These are phyloP conservation scores for Xylariaceae sp. DNA, from an alignment of 2,329 filamentous ascomycete species.

Conservation along the genomic window DNA sequence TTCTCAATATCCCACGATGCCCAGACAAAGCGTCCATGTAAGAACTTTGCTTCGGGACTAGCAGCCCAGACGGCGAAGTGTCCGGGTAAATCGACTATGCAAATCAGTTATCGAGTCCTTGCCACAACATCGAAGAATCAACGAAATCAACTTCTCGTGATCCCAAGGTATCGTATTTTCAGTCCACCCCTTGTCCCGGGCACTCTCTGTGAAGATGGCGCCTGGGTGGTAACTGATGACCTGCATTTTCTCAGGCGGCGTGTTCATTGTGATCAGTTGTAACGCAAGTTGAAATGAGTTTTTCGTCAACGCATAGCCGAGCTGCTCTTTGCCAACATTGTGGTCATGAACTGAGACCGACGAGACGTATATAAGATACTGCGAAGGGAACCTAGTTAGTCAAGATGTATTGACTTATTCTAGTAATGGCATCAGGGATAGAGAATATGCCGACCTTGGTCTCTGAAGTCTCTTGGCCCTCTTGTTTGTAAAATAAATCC, in stretches of 20 bases:
- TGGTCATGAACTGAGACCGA: conserved; percentile 31
- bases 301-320: conserved; percentile 39
- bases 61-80: conserved; percentile 40
- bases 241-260: conserved; percentile 34
- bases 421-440: neutral
- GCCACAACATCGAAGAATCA: neutral
- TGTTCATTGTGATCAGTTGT: conserved; percentile 39
- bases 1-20: conserved; percentile 42
- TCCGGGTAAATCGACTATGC: conserved; percentile 30
- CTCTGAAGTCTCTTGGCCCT: conserved; percentile 13
- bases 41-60: conserved; percentile 36
- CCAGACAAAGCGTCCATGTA: conserved; percentile 39
- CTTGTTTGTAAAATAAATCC: conserved; percentile 36
- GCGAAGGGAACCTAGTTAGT: neutral
- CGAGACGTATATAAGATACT: conserved; percentile 35
- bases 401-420: neutral
- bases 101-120: neutral
- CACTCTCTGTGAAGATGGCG: conserved; percentile 33
- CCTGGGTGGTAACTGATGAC: conserved; percentile 42
- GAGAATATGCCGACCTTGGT: conserved; percentile 13
- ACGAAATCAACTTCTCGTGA: conserved; percentile 24
- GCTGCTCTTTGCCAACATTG: conserved; percentile 16
- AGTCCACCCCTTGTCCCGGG: conserved; percentile 21
- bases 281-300: conserved; percentile 34
- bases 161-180: conserved; percentile 27